Base-by-base conservation (phyloP, 2,329 filamentous ascomycete species). In the Pestalotiopsis sp. region DNA sequence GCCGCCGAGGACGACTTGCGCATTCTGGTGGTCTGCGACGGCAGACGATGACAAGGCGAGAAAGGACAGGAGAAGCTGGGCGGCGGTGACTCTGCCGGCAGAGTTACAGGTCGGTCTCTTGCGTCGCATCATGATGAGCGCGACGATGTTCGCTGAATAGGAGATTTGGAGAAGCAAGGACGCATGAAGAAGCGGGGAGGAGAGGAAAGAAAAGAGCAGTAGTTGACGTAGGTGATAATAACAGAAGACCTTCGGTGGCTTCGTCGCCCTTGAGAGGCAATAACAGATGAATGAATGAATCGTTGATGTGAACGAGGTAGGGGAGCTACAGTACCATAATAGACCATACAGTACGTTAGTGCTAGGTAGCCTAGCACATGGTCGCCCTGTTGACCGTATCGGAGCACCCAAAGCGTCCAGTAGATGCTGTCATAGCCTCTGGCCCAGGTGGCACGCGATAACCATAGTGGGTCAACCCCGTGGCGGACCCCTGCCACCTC, bases 1-100 rank as follows among this genome's bases (percentile, higher is more conserved):
- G 40, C 85, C 78, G 61, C 80, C 83, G 20, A 88, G 74, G 52
- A 85, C 74, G 6, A 84, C 73, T 65, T 86, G 81, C 68, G 84
- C 78, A 66, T 76, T 68, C 71, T 70, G 74, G 70, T 77, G 72
- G 66, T 76, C 70, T 69, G 79, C 80, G 61, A 80, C 79, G 59
- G 81, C 76, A 25, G 82, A 75, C 23, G 83, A 80, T 68, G 87
- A 84, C 74, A 90, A 80, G 73, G 90, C 89, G 66, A 94, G 86
- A 80, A 93, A 90, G 27, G 90, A 91, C 71, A 93, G 81, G 69
- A 93, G 81, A 62, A 92, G 79, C 58, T 85, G 83, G 66, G 89
- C 87, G 14, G 45, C 45, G 27, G 91, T 91, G 73, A 92, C 87
- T 81, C 87, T 87, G 80, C 86, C 86, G 67, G 87, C 83, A 75